These are phyloP conservation scores for Delitschia confertaspora DNA, from an alignment of 495 filamentous ascomycete species.

Conservation along the genomic window DNA sequence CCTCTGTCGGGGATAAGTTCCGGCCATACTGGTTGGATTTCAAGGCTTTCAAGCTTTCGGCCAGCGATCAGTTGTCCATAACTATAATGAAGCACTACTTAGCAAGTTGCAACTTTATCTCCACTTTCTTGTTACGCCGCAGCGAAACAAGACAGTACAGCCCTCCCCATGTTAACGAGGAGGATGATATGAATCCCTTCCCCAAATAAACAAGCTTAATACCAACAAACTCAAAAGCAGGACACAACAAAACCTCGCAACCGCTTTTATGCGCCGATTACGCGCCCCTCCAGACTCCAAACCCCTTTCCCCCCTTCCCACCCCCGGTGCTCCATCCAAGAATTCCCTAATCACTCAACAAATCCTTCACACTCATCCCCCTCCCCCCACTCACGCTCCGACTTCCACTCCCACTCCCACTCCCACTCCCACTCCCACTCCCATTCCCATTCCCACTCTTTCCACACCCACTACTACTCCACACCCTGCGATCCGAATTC, in stretches of 20 bases:
- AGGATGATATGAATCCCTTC: not conserved
- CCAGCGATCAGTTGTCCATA: no score
- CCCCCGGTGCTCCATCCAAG: no score
- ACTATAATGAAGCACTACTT: no score
- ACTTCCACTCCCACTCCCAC: slow-evolving; percentile 16
- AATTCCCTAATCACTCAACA: slow-evolving; percentile 9
- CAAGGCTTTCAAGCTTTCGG: no score
- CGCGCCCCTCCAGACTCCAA: no score
- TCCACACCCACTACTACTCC: slow-evolving; percentile 19
- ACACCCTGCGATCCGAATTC: slow-evolving; percentile 33
- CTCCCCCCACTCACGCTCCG: slow-evolving; percentile 15
- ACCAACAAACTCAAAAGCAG: not conserved
- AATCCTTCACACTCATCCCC: slow-evolving; percentile 22
- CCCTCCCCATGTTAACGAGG: not conserved
- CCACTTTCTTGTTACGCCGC: no score
- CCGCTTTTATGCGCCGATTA: not conserved
- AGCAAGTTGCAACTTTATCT: no score
- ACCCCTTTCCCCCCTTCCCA: no score
- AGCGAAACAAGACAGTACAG: no score
- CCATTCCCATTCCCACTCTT: no score
- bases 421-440: slow-evolving; percentile 6
- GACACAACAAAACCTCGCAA: not conserved
- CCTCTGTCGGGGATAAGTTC: no score
- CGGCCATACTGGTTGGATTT: no score
- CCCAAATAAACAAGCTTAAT: not conserved